Evolutionary conservation across 2,329 filamentous ascomycete genomes (phyloP), one percentile per base, ranked within the genome.

Genomic region (Fonsecaea pedrosoi): DNA sequence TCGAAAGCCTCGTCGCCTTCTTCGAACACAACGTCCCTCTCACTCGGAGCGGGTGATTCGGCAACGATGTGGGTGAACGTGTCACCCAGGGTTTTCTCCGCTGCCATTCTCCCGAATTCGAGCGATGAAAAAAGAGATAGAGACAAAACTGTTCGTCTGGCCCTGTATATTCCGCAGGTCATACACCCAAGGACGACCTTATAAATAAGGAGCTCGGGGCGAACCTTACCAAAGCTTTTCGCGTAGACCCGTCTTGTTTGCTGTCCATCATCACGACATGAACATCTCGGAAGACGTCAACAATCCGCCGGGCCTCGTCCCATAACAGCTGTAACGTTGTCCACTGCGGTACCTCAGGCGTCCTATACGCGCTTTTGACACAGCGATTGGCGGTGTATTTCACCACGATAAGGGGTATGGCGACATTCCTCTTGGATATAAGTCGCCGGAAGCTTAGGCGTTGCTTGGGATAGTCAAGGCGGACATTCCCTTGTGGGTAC

Each of bases 1-100:
- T 77, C 74, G 6, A 77, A 54, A n/a, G 50, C 38, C 21, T 48
- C 32, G 32, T 62, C 61, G 10, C 50, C 35, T 10, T 50, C 59
- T 15, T 42, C 37, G 21, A 54, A 30, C 18, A 35, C 13, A 9
- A 35, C 37, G 21, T 18, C 42, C 10, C 21, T 30, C 30, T 30
- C 42, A 48, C 38, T 54, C n/a, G 32, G n/a, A 61, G 45, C 3
- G 2, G 45, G 42, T 15, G 57, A 35, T 35, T 54, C 30, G 21
- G 62, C 42, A n/a, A 54, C 32, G 3, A 45, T 18, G 54, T 58
- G 30, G 15, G 62, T 62, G 62, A 62, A 48, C 6, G 54, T 54
- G 2, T 60, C 58, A 48, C 53, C 32, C 21, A 57, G 32, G 54
- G 15, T 59, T 48, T 68, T 68, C 8, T 60, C 54, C 6, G 54